Percentiles rank a stretch among this genome's conserved stretches.
Conservation (phyloP, 148 eudicot genomes). For the Polygonum aviculare region DNA sequence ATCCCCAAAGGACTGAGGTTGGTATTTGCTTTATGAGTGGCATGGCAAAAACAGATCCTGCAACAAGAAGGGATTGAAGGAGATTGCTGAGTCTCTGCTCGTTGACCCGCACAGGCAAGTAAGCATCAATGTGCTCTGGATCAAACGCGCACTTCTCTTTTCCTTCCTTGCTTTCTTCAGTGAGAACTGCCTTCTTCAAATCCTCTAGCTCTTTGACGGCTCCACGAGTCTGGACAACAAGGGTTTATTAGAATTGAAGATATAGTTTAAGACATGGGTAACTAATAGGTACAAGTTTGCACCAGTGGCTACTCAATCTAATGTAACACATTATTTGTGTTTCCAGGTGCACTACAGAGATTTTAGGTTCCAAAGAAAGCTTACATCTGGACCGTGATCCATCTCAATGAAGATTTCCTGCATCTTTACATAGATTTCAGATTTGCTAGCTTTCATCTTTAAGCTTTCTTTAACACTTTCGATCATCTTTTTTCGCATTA, state of each 20-base stretch:
- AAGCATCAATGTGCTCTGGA: constrained; percentile 18
- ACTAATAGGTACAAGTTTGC: not conserved
- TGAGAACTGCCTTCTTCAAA: constrained; percentile 9
- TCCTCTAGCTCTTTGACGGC: constrained; percentile 9
- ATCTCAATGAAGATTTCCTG: constrained; percentile 23
- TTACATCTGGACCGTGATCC: constrained; percentile 15
- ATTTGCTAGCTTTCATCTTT: constrained; percentile 15
- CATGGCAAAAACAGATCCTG: constrained; percentile 33
- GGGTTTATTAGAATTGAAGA: not conserved
- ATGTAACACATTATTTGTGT: not conserved
- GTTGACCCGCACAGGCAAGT: constrained; percentile 61
- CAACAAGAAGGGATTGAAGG: constrained; percentile 54
- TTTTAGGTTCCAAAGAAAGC: not conserved
- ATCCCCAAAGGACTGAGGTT: constrained; percentile 72
- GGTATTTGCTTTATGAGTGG: constrained; percentile 54
- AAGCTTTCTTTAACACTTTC: constrained; percentile 29
- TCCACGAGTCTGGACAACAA: not conserved
- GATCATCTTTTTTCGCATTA: constrained; percentile 21
- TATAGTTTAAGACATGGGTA: not conserved
- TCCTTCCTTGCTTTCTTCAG: constrained; percentile 4
- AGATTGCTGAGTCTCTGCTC: constrained; percentile 73
- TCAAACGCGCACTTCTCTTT: not conserved
- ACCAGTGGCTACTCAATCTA: not conserved
- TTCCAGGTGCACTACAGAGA: not conserved
- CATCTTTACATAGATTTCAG: constrained; percentile 27